Conservation (phyloP, 1,139 yeast species). For the Candida pseudoviswanathii region DNA sequence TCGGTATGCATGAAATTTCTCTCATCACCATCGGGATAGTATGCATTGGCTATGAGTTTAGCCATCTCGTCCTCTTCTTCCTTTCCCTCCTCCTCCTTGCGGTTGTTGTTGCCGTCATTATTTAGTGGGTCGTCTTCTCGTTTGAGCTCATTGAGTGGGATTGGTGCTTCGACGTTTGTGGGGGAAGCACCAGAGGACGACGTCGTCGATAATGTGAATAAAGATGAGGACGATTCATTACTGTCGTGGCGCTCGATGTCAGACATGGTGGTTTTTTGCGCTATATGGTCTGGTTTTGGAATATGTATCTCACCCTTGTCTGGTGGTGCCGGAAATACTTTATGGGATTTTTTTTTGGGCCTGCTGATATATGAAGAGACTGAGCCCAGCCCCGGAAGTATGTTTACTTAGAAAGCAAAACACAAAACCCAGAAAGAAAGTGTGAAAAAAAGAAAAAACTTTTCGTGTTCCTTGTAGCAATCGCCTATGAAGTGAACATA, state of each 20-base stretch:
- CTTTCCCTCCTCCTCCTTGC: too few relatives aligned
- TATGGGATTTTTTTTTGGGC: too few relatives aligned
- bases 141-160: conserved; percentile 1
- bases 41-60: conserved; percentile 10
- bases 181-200: conserved; percentile 3
- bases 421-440: too few relatives aligned
- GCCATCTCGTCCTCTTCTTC: not conserved
- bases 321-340: too few relatives aligned
- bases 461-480: too few relatives aligned
- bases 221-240: not conserved
- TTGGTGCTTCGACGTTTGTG: not conserved
- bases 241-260: not conserved
- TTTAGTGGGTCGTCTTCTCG: not conserved
- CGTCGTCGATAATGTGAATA: conserved; percentile 1
- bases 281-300: not conserved
- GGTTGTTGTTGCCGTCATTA: not conserved
- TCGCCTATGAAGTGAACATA: too few relatives aligned
- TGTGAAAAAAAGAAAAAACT: too few relatives aligned
- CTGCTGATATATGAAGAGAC: too few relatives aligned
- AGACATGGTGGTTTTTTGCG: not conserved
- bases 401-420: too few relatives aligned
- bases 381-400: too few relatives aligned
- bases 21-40: conserved; percentile 15
- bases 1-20: conserved; percentile 9
- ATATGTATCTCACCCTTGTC: too few relatives aligned